These are phyloP conservation scores for Geotrichum fermentans DNA, from an alignment of 1,139 yeast genomes.

Conservation along the genomic window DNA sequence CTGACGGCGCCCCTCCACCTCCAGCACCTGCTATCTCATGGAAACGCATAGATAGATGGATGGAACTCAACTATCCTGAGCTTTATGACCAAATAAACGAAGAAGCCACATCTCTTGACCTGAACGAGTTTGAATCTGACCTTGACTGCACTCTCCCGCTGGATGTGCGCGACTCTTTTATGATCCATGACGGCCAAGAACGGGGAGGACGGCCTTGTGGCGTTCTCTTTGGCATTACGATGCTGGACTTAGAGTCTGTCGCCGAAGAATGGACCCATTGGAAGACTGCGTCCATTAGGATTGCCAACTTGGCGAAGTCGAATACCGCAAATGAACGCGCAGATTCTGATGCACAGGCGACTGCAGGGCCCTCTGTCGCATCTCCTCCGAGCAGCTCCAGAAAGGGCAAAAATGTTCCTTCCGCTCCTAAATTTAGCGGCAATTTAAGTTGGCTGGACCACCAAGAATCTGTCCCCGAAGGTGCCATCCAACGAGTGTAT, in stretches of 20 bases:
- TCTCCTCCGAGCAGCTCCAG: slow-evolving; percentile 15
- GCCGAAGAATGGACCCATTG: slow-evolving; percentile 68
- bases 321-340: slow-evolving; percentile 20
- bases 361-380: slow-evolving; percentile 17
- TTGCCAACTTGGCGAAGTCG: slow-evolving; percentile 24
- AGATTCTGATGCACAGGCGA: slow-evolving; percentile 20
- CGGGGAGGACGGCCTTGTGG: slow-evolving; percentile 74
- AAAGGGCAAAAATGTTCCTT: slow-evolving; percentile 1
- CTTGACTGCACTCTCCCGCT: slow-evolving; percentile 61
- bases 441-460: slow-evolving; percentile 34
- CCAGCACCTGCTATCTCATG: slow-evolving; percentile 69
- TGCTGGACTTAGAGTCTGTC: slow-evolving; percentile 66
- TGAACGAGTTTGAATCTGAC: slow-evolving; percentile 72
- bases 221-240: slow-evolving; percentile 61
- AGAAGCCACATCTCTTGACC: slow-evolving; percentile 69
- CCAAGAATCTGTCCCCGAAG: slow-evolving; percentile 74
- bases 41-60: slow-evolving; percentile 69
- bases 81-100: slow-evolving; percentile 64
- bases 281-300: slow-evolving; percentile 56
- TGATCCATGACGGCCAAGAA: slow-evolving; percentile 78
- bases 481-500: slow-evolving; percentile 61
- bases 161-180: slow-evolving; percentile 70
- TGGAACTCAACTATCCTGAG: slow-evolving; percentile 76
- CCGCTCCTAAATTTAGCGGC: slow-evolving; percentile 16
- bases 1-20: slow-evolving; percentile 54